phyloP scores from a whole-genome alignment of 2,329 filamentous ascomycete genomes.

The Clonostachys rhizophaga region DNA sequence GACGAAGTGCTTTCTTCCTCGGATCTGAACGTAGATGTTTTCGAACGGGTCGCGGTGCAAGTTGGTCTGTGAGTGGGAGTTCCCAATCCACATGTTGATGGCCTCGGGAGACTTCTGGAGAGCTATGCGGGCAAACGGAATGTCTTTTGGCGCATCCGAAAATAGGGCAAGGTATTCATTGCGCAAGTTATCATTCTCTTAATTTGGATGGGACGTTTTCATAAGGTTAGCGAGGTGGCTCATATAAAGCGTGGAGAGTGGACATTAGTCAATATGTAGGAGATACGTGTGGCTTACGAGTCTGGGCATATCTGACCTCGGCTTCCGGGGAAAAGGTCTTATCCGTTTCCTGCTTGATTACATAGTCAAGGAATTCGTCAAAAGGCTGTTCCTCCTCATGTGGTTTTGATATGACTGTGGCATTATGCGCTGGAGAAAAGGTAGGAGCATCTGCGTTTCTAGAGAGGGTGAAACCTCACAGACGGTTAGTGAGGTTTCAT shows the following conservation, averaged over 20 bases:
- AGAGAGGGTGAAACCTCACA: background rate
- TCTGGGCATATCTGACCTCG: slow-evolving; percentile 70
- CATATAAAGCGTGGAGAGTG: background rate
- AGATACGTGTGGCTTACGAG: slow-evolving; percentile 42
- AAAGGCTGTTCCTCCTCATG: slow-evolving; percentile 64
- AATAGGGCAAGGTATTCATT: slow-evolving; percentile 65
- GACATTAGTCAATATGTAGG: background rate
- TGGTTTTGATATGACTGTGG: slow-evolving; percentile 63
- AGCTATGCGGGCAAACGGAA: slow-evolving; percentile 71
- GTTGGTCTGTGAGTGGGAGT: slow-evolving; percentile 63
- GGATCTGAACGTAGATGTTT: slow-evolving; percentile 75
- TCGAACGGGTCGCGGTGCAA: slow-evolving; percentile 83
- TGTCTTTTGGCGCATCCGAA: slow-evolving; percentile 54
- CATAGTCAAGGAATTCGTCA: slow-evolving; percentile 52
- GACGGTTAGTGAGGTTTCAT: background rate
- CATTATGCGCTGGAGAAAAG: slow-evolving; percentile 11
- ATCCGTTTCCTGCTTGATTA: slow-evolving; percentile 51
- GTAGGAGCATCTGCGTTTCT: slow-evolving; percentile 32
- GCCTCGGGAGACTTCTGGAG: slow-evolving; percentile 65
- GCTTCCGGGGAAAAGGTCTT: slow-evolving; percentile 12
- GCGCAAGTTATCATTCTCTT: slow-evolving; percentile 77
- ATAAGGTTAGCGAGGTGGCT: background rate
- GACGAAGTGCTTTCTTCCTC: slow-evolving; percentile 70
- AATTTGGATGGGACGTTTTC: background rate
- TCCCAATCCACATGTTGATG: slow-evolving; percentile 80